Evolutionary conservation across 2,329 filamentous ascomycete species (phyloP).

Genomic region (Fusarium xylarioides): DNA sequence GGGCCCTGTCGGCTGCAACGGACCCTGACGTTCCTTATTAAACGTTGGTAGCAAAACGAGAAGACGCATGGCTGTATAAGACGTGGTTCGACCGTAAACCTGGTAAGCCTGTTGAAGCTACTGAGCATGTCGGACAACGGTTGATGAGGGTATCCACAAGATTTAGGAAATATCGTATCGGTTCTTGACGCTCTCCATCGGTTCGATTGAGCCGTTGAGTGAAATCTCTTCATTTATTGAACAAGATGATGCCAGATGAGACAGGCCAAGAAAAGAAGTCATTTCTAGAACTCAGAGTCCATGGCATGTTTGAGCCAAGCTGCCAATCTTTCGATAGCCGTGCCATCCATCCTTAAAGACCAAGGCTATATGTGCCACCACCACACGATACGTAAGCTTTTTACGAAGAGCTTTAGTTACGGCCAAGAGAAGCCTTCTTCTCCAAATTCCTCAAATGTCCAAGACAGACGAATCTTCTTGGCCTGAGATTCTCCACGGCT

Average conservation of each 20-base stretch:
- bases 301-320: conserved; percentile 1
- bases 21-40: conserved; percentile 24
- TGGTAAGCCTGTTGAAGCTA: background rate
- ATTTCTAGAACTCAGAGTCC: background rate
- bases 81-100: conserved; percentile 2
- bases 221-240: conserved; percentile 18
- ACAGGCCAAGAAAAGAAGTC: background rate
- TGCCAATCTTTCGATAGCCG: background rate
- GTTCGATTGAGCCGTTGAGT: conserved; percentile 3
- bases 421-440: background rate
- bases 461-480: background rate
- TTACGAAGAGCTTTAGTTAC: background rate
- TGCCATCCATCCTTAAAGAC: background rate
- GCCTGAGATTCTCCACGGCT: background rate
- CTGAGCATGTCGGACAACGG: conserved; percentile 14
- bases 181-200: conserved; percentile 26
- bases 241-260: background rate
- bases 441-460: background rate
- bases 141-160: conserved; percentile 29
- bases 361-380: background rate
- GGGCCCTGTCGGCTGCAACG: conserved; percentile 23
- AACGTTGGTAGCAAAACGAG: conserved; percentile 13
- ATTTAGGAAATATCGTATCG: conserved; percentile 12
- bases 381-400: background rate
- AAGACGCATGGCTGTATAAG: conserved; percentile 26